phyloP scores from a whole-genome alignment of 176 grass and related monocot species.

The Zea luxurians region DNA sequence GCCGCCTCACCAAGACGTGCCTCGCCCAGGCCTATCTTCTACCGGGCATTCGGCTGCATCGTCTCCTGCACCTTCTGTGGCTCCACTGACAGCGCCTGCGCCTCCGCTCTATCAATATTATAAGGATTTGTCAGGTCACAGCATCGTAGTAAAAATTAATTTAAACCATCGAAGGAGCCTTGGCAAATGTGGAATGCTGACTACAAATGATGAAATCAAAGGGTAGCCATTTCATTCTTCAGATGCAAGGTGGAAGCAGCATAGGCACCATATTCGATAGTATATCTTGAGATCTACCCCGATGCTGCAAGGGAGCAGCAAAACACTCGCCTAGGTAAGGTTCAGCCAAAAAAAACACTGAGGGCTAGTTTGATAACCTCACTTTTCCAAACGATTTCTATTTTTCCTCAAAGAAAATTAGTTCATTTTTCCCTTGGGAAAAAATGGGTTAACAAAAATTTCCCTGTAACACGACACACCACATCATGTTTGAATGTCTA shows the following conservation, averaged over 20 bases:
- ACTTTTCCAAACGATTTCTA: too few relatives aligned
- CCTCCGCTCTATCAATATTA: conserved; percentile 8
- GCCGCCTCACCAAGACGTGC: background rate
- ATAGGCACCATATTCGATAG: background rate
- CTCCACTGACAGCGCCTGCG: background rate
- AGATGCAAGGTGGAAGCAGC: background rate
- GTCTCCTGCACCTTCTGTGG: background rate
- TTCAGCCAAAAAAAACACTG: too few relatives aligned
- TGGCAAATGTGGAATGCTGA: background rate
- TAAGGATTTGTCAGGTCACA: conserved; percentile 13
- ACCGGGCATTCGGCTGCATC: background rate
- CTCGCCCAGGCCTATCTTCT: conserved; percentile 5
- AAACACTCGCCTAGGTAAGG: background rate
- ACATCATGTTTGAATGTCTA: background rate
- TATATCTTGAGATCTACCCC: background rate
- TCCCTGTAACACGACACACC: background rate
- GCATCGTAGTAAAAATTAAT: background rate
- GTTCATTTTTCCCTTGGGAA: too few relatives aligned
- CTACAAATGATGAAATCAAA: background rate
- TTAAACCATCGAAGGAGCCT: background rate
- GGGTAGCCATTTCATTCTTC: background rate
- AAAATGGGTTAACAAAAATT: background rate
- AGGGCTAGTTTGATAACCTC: too few relatives aligned
- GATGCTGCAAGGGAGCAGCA: background rate
- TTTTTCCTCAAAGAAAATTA: too few relatives aligned